phyloP scores from a whole-genome alignment of 164 flowering plant species.

The Macadamia tetraphylla region DNA sequence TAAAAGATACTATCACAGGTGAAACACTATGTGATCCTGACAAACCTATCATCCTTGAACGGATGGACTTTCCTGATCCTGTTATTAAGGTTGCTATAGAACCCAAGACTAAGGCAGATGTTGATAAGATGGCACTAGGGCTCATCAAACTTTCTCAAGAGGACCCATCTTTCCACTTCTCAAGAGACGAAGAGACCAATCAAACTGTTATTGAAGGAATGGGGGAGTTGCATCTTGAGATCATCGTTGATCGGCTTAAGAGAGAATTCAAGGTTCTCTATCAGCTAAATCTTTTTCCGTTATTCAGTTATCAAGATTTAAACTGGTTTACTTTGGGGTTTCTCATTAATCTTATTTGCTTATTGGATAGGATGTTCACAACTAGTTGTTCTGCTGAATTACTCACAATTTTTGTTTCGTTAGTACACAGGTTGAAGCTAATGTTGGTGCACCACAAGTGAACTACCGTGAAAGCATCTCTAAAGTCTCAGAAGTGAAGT shows the following conservation, averaged over 20 bases:
- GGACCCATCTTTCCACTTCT: slow-evolving; percentile 97
- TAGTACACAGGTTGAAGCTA: slow-evolving; percentile 78
- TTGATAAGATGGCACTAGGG: slow-evolving; percentile 86
- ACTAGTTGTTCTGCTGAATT: not conserved
- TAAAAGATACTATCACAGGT: slow-evolving; percentile 92
- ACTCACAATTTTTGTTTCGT: slow-evolving; percentile 9
- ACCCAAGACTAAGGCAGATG: slow-evolving; percentile 94
- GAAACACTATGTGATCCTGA: slow-evolving; percentile 88
- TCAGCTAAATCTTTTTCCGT: not conserved
- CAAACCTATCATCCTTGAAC: slow-evolving; percentile 72
- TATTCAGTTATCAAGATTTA: not conserved
- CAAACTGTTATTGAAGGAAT: slow-evolving; percentile 98
- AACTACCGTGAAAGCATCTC: slow-evolving; percentile 97
- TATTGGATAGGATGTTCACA: no score
- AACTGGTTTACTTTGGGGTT: no score
- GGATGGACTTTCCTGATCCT: slow-evolving; percentile 99
- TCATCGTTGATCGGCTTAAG: slow-evolving; percentile 90
- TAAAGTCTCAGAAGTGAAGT: slow-evolving; percentile 64
- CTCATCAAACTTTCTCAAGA: slow-evolving; percentile 92
- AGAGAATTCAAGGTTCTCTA: slow-evolving; percentile 78
- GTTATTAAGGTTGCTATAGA: slow-evolving; percentile 98
- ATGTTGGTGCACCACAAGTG: slow-evolving; percentile 98
- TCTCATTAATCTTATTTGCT: no score
- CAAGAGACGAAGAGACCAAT: slow-evolving; percentile 90
- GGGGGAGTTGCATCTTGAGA: slow-evolving; percentile 99